phyloP scores from a whole-genome alignment of 192 early-diverging fungal genomes.

The Allomyces javanicus region DNA sequence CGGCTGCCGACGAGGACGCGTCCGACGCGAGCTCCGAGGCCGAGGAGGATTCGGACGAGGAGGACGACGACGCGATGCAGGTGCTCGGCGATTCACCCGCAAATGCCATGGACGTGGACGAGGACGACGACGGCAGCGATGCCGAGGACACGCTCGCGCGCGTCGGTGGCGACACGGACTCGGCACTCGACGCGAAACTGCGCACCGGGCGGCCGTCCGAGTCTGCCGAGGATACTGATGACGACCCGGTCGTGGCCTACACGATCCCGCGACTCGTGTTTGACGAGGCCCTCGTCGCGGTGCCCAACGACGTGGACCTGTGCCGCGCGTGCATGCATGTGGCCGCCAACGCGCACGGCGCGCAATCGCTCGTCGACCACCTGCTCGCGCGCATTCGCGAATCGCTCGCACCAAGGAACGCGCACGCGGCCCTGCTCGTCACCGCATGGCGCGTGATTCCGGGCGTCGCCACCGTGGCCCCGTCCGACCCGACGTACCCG shows the following conservation, averaged over 20 bases:
- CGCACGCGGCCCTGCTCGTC: not conserved
- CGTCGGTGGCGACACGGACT: conserved; percentile 22
- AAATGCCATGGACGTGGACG: conserved; percentile 24
- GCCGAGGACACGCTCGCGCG: conserved; percentile 33
- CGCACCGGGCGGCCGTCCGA: not conserved
- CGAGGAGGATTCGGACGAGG: conserved; percentile 14
- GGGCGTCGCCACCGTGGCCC: not conserved
- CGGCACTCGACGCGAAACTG: not conserved
- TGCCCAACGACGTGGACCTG: not conserved
- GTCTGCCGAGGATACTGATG: not conserved
- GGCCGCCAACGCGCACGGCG: not conserved
- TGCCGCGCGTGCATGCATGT: not conserved
- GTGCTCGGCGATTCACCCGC: conserved; percentile 15
- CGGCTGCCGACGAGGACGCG: not conserved
- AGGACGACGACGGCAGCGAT: conserved; percentile 10
- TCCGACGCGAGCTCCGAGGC: conserved; percentile 16
- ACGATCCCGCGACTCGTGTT: not conserved
- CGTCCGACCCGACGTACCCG: not conserved
- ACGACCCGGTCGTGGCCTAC: not conserved
- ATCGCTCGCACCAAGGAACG: not conserved
- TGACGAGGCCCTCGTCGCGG: not conserved
- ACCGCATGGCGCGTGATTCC: not conserved
- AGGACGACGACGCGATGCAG: conserved; percentile 18
- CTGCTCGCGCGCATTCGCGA: not conserved
- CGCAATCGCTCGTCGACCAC: not conserved